Percentiles rank a stretch among this genome's conserved stretches.
phyloP scores from a whole-genome alignment of 768 basidiomycete species.

The Pleurotus salmoneostramineus region DNA sequence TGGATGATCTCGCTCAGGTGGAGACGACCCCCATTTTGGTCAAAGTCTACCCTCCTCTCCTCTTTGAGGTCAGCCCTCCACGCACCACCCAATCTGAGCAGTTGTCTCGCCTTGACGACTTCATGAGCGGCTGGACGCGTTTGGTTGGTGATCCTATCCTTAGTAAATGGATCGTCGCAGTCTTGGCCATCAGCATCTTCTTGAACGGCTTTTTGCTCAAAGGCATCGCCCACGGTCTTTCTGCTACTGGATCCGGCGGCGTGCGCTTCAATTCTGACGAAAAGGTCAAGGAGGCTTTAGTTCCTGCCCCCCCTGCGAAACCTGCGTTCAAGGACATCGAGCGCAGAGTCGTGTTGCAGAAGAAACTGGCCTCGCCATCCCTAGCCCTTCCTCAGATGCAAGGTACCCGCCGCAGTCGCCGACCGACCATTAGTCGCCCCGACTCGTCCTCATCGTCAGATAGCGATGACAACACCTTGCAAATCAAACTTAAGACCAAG shows the following conservation, averaged over 20 bases:
- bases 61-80: constrained; percentile 43
- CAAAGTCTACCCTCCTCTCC: constrained; percentile 58
- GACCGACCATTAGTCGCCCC: background rate
- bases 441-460: background rate
- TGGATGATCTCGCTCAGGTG: constrained; percentile 51
- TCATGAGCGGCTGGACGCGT: constrained; percentile 86
- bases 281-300: constrained; percentile 18
- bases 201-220: constrained; percentile 93
- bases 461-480: background rate
- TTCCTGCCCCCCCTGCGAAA: constrained; percentile 7
- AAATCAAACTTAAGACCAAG: background rate
- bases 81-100: constrained; percentile 16
- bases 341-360: background rate
- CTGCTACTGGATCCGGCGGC: constrained; percentile 17
- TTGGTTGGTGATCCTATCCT: constrained; percentile 93
- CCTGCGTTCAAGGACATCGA: background rate
- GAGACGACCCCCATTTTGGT: constrained; percentile 29
- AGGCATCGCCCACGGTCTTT: constrained; percentile 64
- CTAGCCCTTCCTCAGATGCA: background rate
- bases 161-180: constrained; percentile 91
- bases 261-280: constrained; percentile 18
- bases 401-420: background rate
- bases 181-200: constrained; percentile 80
- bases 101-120: constrained; percentile 54
- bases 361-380: background rate